phyloP scores from a whole-genome alignment of 441 rosid species.

The Corymbia citriodora region DNA sequence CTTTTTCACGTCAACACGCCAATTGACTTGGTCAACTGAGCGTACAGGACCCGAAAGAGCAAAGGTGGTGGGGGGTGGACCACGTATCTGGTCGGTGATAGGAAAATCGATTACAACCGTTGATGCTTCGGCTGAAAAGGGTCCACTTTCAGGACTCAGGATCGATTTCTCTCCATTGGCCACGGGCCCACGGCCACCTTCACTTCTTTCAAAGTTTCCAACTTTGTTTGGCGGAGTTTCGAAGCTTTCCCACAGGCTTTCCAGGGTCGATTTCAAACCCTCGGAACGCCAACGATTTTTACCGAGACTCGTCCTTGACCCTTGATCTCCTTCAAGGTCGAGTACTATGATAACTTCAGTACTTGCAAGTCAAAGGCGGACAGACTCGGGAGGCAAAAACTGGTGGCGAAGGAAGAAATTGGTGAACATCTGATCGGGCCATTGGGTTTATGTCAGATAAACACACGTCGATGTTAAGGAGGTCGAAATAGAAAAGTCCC shows the following conservation, averaged over 20 bases:
- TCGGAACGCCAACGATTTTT: neutral
- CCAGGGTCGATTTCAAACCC: neutral
- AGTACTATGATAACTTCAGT: neutral
- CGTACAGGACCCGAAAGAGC: neutral
- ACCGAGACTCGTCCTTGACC: neutral
- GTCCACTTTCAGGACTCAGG: neutral
- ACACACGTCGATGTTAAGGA: neutral
- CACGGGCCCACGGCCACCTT: neutral
- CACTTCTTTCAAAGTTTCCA: neutral
- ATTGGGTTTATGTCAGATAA: neutral
- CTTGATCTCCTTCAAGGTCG: neutral
- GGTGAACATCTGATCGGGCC: neutral
- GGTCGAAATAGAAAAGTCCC: neutral
- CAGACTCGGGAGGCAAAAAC: neutral
- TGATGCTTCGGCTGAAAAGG: neutral
- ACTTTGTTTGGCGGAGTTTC: neutral
- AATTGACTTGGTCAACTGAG: neutral
- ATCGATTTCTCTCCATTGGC: neutral
- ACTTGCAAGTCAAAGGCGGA: neutral
- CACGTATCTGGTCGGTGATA: neutral
- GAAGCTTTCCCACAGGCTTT: neutral
- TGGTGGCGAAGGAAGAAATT: neutral
- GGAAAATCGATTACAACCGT: neutral
- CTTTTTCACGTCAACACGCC: neutral
- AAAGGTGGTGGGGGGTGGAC: neutral